Percentiles rank a stretch among this genome's conserved stretches.
Conservation (phyloP, 192 early-diverging fungal genomes). For the Dimargaris verticillata region DNA sequence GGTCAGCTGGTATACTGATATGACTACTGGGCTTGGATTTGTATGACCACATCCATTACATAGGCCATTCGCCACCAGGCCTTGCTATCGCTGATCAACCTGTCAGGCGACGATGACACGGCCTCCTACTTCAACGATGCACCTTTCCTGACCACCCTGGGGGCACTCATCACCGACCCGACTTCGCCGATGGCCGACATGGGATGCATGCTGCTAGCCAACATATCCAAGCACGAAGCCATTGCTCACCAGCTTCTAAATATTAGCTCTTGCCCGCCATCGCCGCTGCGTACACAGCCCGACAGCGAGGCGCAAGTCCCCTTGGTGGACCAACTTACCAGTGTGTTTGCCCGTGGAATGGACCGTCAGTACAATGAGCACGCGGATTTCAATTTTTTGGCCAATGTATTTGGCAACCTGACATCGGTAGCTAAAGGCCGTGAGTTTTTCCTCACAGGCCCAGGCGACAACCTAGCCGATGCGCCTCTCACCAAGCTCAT, state of each 20-base stretch:
- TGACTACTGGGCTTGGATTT: neutral
- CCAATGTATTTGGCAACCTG: slow-evolving; percentile 84
- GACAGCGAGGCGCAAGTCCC: slow-evolving; percentile 16
- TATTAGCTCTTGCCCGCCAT: slow-evolving; percentile 12
- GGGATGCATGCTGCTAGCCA: slow-evolving; percentile 71
- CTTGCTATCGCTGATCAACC: slow-evolving; percentile 64
- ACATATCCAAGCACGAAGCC: slow-evolving; percentile 58
- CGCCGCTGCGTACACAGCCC: slow-evolving; percentile 13
- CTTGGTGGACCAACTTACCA: slow-evolving; percentile 71
- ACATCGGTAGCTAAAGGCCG: slow-evolving; percentile 27
- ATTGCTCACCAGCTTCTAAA: slow-evolving; percentile 38
- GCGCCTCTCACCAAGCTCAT: slow-evolving; percentile 70
- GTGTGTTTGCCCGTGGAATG: slow-evolving; percentile 74
- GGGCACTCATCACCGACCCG: slow-evolving; percentile 54
- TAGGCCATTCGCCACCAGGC: slow-evolving; percentile 75
- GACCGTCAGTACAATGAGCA: slow-evolving; percentile 59
- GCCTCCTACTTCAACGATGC: slow-evolving; percentile 48
- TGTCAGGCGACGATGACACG: slow-evolving; percentile 49
- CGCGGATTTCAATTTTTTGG: slow-evolving; percentile 70
- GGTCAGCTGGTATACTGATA: no score
- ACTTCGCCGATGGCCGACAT: slow-evolving; percentile 58
- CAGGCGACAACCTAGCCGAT: slow-evolving; percentile 30
- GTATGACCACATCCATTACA: neutral
- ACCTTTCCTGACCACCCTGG: slow-evolving; percentile 48
- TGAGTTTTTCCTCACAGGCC: neutral